A percentile compares a stretch with the other conserved stretches of the same genome.
Evolutionary conservation across 371 early-diverging fungal genomes (phyloP).

Genomic region (Phascolomyces articulosus): DNA sequence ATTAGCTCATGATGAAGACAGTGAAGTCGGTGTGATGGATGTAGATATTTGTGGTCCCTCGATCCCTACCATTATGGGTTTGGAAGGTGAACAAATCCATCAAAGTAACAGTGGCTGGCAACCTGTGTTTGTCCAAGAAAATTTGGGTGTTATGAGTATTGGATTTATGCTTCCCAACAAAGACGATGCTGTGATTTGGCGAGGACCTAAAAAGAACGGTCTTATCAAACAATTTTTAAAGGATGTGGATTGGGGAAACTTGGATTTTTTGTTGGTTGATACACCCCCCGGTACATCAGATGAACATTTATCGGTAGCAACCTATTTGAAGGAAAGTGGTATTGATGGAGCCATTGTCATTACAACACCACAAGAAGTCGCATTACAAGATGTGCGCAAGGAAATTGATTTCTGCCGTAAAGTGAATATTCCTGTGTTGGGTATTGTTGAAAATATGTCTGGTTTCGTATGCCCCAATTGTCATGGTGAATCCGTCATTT

Average conservation of each 20-base stretch:
- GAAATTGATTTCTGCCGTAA: slow-evolving; percentile 96
- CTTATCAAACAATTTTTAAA: slow-evolving; percentile 96
- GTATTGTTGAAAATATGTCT: slow-evolving; percentile 99
- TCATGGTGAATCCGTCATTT: slow-evolving; percentile 80
- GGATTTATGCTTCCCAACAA: slow-evolving; percentile 91
- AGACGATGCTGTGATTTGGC: slow-evolving; percentile 98
- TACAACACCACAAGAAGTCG: slow-evolving; percentile 98
- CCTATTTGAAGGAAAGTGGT: slow-evolving; percentile 77
- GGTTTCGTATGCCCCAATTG: slow-evolving; percentile 97
- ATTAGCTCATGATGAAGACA: slow-evolving; percentile 64
- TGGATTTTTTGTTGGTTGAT: slow-evolving; percentile 96
- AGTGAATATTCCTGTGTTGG: slow-evolving; percentile 88
- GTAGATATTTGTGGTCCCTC: slow-evolving; percentile 99
- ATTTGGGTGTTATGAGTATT: slow-evolving; percentile 93
- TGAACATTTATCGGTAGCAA: slow-evolving; percentile 92
- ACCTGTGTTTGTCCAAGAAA: slow-evolving; percentile 92
- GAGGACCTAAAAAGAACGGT: slow-evolving; percentile 97
- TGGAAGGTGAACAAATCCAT: slow-evolving; percentile 88
- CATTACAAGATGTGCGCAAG: slow-evolving; percentile 95
- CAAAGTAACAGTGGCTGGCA: slow-evolving; percentile 84
- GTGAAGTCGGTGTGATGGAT: slow-evolving; percentile 94
- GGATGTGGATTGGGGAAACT: slow-evolving; percentile 93
- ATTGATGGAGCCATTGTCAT: slow-evolving; percentile 94
- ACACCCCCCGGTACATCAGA: slow-evolving; percentile 99
- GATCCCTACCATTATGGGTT: slow-evolving; percentile 92